Base-by-base conservation (phyloP, 495 filamentous ascomycete genomes). In the Sabuloglossum arenarium region DNA sequence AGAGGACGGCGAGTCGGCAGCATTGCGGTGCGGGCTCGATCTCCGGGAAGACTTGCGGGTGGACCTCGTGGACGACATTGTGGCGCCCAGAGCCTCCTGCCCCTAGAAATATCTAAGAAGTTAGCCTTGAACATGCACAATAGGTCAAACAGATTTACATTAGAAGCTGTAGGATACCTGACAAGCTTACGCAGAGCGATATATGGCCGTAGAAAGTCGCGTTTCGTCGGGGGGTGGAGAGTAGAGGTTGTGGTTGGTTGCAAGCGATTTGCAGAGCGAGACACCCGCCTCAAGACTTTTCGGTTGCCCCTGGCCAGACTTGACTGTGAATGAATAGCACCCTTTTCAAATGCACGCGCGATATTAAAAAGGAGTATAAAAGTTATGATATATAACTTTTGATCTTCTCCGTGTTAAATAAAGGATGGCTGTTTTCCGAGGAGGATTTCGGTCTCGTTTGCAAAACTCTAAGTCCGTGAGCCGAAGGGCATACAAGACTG, bases 1-100 rank as follows among this genome's bases (percentile, higher is more conserved):
- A 19, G 47, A 27, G 23, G 47, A 14, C 10, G 47, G 9, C 25
- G 47, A 14, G 10, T 51, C 47, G 47, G 3, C 16, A n/a, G 47
- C 47, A 23, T 51, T 51, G 14, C 47, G 47, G 47, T 51, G 47
- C 16, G 54, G 54, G 19, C 54, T 56, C 23, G 54, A 56, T 31
- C 31, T 49, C 11, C 54, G 54, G 30, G 34, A 45, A 19, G 54
- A 56, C 42, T 56, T 43, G 37, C 54, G 54, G 37, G 37, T 56
- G 10, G 37, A 11, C 42, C 54, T 56, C 37, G 54, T 49, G 27
- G 54, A 56, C 27, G 54, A 34, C 54, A 56, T 56, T 49, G 54
- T 45, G 54, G 53, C 37, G 54, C 39, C 43, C 54, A 34, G 34
- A 54, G 53, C 53, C 53, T 29, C 53, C 53, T 43, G 53, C 47